Evolutionary conservation across 1,139 yeast genomes (phyloP), one percentile per base, ranked within the genome.

Genomic region (Pichia sp.): DNA sequence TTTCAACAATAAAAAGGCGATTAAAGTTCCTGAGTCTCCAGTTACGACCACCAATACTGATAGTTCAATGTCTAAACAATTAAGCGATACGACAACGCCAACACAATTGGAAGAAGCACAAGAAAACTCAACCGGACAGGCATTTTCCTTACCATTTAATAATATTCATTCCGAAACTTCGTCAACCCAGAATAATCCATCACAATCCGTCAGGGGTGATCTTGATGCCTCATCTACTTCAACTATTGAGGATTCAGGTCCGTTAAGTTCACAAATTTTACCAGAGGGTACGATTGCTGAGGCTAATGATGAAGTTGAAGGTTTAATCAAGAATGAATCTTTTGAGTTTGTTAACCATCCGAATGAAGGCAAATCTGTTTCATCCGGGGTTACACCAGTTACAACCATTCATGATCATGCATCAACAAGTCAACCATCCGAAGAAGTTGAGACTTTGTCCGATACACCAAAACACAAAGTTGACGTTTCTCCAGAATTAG

Each of bases 141-240:
- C n/a, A n/a, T 70, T 71, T 54, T 62, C 65, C 6, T 58, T 75
- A 47, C 79, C 78, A 2, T 57, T 71, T 67, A 81, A 61, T 66
- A 78, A 80, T 60, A 85, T 95, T 2, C 89, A 82, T 51, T 86
- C 96, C 0, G 77, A 85, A 42, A 84, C 96, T 0, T 87, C 96
- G 0, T 86, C 96, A 45, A 95, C 89, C 22, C 94, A 86, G 57
- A 89, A 89, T 64, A 89, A 90, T 61, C 89, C 97, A 3, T 90
- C 97, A 0, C 76, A 81, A 63, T 86, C 96, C 25, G 95, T 85
- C 9, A 78, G 95, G 48, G 92, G 84, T 51, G 95, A 84, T 56
- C 77, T 77, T 39, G 86, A 80, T 48, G 69, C 74, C 7, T 77
- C 85, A 2, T 73, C 81, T 11, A 58, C 66, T 6, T 55, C 61